Evolutionary conservation across 2,329 filamentous ascomycete species (phyloP).

Genomic region (Curvularia lunata): DNA sequence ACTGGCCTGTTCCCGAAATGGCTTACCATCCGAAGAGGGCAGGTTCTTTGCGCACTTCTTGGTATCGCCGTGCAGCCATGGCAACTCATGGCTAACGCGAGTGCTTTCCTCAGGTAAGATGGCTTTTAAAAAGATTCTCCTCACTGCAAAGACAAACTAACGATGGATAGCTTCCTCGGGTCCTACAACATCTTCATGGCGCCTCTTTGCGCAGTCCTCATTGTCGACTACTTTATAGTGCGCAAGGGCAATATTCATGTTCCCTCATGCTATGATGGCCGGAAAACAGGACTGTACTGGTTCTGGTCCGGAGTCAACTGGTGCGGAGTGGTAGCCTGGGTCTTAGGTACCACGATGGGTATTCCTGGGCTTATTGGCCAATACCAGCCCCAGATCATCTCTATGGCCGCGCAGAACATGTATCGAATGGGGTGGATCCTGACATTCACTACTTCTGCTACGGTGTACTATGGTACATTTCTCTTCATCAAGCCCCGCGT

Average conservation of each 20-base stretch:
- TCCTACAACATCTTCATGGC: slow-evolving; percentile 53
- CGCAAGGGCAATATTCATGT: slow-evolving; percentile 53
- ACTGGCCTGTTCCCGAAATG: slow-evolving; percentile 52
- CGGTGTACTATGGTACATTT: slow-evolving; percentile 35
- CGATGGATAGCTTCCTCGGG: slow-evolving; percentile 48
- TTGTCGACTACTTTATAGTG: slow-evolving; percentile 49
- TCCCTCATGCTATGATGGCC: slow-evolving; percentile 46
- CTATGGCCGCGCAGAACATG: slow-evolving; percentile 42
- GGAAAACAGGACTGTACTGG: slow-evolving; percentile 36
- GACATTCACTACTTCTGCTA: slow-evolving; percentile 38
- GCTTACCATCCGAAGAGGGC: slow-evolving; percentile 54
- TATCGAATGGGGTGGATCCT: slow-evolving; percentile 48
- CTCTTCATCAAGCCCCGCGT: slow-evolving; percentile 25
- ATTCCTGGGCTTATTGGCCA: slow-evolving; percentile 44
- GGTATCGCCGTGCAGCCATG: slow-evolving; percentile 51
- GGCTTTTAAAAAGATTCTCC: no score
- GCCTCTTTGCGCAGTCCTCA: slow-evolving; percentile 49
- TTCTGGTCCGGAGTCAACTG: slow-evolving; percentile 45
- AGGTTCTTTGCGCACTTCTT: slow-evolving; percentile 51
- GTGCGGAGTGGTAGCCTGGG: slow-evolving; percentile 41
- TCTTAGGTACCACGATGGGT: slow-evolving; percentile 40
- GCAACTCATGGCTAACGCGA: slow-evolving; percentile 52
- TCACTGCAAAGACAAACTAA: slow-evolving; percentile 2
- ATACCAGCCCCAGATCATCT: slow-evolving; percentile 42
- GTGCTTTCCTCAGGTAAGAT: slow-evolving; percentile 45